Evolutionary conservation across 352 stramenopile genomes (phyloP), one percentile per base, ranked within the genome.

Genomic region (Phytophthora rubi): DNA sequence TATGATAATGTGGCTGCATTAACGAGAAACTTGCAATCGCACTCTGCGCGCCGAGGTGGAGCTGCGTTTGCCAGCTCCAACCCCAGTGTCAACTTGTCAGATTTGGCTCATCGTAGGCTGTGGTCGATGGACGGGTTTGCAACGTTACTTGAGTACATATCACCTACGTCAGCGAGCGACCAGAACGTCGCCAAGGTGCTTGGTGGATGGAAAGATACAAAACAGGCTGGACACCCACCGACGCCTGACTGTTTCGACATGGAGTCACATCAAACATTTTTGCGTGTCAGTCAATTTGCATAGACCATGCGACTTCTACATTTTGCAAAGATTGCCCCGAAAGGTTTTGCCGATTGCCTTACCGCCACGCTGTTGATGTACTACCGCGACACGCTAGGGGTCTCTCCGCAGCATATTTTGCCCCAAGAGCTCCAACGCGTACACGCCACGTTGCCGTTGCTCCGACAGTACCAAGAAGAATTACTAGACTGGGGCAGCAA

Each of bases 71-170:
- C 42, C 16, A 49, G 15, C 42, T 26, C 42, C 42, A 49, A 21
- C 42, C 12, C 42, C 15, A 49, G 42, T 12, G 35, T 76, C 4
- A 72, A 69, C 13, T 37, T 76, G 42, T 66, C 54, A 0, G 54
- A 73, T 53, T 56, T 77, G 28, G 59, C 70, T 4, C 64, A 70
- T 15, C 59, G 70, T 15, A 59, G 59, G 0, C 7, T 65, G 5
- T 70, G 70, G 64, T 62, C 54, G 26, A 73, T 67, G 59, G 64
- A 73, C 33, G 64, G 70, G 0, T 77, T 70, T 44, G 49, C 45
- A 2, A 73, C 51, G 1, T 35, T 73, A 0, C 59, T 77, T 0
- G 48, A 77, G n/a, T 77, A 73, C 23, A 73, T 73, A 37, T 73
- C 54, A 1, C 55, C 64, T 3, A 68, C 70, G 1, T 54, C 65